These are phyloP conservation scores for Arctium minus DNA, from an alignment of 129 eudicot species.

Conservation along the genomic window DNA sequence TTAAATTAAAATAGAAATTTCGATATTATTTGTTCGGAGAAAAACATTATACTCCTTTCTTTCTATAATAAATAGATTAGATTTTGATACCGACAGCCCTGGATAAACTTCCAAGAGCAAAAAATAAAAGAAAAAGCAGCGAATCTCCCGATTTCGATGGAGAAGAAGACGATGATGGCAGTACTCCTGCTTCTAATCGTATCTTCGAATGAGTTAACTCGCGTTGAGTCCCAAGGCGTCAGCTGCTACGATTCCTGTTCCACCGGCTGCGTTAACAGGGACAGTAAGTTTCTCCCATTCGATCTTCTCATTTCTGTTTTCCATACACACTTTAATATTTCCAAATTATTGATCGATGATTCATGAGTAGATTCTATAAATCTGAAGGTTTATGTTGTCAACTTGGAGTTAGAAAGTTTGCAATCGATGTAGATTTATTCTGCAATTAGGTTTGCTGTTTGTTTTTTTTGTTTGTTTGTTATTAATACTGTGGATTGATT, in stretches of 20 bases:
- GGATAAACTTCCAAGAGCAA: not conserved
- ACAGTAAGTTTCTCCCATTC: slow-evolving; percentile 9
- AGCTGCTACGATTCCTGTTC: slow-evolving; percentile 34
- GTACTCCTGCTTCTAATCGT: slow-evolving; percentile 16
- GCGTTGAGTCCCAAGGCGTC: slow-evolving; percentile 16
- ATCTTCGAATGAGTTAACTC: slow-evolving; percentile 21
- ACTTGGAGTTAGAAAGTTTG: not conserved
- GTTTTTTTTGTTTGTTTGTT: not conserved
- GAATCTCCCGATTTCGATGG: slow-evolving; percentile 1
- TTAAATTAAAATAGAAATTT: too few relatives aligned
- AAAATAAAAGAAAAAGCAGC: too few relatives aligned
- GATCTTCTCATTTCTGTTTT: not conserved
- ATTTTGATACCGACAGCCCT: not conserved
- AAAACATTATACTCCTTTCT: not conserved
- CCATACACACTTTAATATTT: not conserved
- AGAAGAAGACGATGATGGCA: slow-evolving; percentile 24
- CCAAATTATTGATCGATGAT: not conserved
- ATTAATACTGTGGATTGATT: not conserved
- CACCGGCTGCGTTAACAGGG: slow-evolving; percentile 29
- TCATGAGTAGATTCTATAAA: not conserved
- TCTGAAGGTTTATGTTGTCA: not conserved
- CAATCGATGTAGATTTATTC: not conserved
- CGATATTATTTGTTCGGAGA: too few relatives aligned
- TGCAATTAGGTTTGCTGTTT: not conserved
- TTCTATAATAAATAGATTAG: not conserved